Base-by-base conservation (phyloP, 2,329 filamentous ascomycete species). In the Cercospora berteroae region DNA sequence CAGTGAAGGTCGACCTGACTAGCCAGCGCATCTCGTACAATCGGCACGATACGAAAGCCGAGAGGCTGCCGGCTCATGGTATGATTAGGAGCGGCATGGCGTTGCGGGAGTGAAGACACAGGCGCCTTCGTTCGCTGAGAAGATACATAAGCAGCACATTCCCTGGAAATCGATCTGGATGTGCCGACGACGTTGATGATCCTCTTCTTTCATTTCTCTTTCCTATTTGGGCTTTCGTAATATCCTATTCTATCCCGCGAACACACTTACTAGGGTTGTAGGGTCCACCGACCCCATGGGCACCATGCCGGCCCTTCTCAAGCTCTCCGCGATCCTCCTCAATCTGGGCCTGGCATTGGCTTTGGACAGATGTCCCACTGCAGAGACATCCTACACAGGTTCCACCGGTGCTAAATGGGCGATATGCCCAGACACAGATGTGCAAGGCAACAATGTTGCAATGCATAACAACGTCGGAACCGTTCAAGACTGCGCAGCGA, bases 391-490 rank as follows among this genome's bases (percentile, higher is more conserved):
- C 16, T 60, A 48, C 27, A 44, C 36, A 10, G 20, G 58, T 23
- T 2, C 56, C 10, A 44, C 27, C 23, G 63, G 63, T 1, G 56
- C 58, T 13, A 57, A 55, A 42, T 65, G 44, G 36, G 56, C 56
- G 5, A 66, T 60, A 25, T 66, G 64, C 4, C 33, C 25, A 8
- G 39, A 52, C 25, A 20, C 31, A 2, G 52, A 58, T 9, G 13
- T n/a, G 55, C 59, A 50, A 33, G 50, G 50, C 13, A 18, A 58
- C n/a, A 56, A n/a, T 23, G 25, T 57, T 25, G 39, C 60, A 27
- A 33, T 52, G 10, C 33, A 62, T 9, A 31, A 50, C 57, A 62
- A 66, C 12, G 18, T 57, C 20, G 59, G 59, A 12, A 55, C 48
- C 1, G 33, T 18, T 18, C 27, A 44, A 39, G 64, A 27, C 5